These are phyloP conservation scores for Leishmania gerbilli DNA, from an alignment of 208 protist genomes.

Conservation along the genomic window DNA sequence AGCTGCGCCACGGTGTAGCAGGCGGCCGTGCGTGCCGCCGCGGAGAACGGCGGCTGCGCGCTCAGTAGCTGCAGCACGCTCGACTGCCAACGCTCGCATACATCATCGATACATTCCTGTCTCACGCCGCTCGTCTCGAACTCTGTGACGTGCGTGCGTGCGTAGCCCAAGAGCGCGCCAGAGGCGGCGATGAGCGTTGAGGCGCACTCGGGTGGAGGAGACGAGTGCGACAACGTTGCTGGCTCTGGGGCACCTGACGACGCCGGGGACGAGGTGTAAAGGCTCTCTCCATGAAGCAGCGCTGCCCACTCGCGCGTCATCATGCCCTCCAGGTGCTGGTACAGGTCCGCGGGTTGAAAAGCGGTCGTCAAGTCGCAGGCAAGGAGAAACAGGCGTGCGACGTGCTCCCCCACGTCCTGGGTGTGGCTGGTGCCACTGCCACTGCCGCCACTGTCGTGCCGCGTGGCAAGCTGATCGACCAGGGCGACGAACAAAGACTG, in stretches of 20 bases:
- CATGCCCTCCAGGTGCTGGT: constrained; percentile 18
- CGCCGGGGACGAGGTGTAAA: neutral
- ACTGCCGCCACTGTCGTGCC: constrained; percentile 3
- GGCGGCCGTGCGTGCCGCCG: constrained; percentile 31
- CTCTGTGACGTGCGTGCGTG: neutral
- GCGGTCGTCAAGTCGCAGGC: constrained; percentile 24
- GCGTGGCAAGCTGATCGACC: constrained; percentile 25
- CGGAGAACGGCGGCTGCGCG: constrained; percentile 46
- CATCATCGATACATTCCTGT: constrained; percentile 1
- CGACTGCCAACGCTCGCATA: constrained; percentile 21
- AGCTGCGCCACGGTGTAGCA: constrained; percentile 57
- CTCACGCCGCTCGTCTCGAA: neutral
- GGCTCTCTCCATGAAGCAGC: constrained; percentile 14
- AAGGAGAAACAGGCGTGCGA: constrained; percentile 22
- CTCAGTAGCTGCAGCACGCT: constrained; percentile 41
- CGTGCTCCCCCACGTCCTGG: constrained; percentile 12
- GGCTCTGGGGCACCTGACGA: neutral
- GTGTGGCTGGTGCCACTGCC: constrained; percentile 6
- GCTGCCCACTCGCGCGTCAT: constrained; percentile 14
- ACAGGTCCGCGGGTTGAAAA: constrained; percentile 11
- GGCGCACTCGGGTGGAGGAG: neutral
- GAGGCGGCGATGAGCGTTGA: constrained; percentile 28
- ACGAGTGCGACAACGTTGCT: neutral
- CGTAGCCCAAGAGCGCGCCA: constrained; percentile 25
- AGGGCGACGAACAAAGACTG: constrained; percentile 11